Conservation (phyloP, 2,329 filamentous ascomycete genomes). For the Penicillium sp. region DNA sequence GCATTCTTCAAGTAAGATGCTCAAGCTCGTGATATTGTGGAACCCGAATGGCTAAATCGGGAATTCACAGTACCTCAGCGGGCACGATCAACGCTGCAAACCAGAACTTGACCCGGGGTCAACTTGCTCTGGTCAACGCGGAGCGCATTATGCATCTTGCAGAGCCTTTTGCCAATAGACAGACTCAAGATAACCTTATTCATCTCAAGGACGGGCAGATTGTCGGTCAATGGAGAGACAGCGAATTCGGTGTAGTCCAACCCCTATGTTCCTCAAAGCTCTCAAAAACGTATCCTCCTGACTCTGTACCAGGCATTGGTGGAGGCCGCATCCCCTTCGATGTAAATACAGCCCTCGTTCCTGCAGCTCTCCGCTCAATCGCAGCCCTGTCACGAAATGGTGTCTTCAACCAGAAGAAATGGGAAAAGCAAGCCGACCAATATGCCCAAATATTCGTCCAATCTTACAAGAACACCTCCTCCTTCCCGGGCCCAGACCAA, state of each 20-base stretch:
- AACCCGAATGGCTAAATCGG: too few relatives aligned
- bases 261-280: too few relatives aligned
- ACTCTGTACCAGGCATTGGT: conserved; percentile 50
- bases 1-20: conserved; percentile 35
- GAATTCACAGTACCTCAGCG: conserved; percentile 40
- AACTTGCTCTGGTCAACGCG: conserved; percentile 53
- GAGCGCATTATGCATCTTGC: conserved; percentile 59
- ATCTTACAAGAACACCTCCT: conserved; percentile 47
- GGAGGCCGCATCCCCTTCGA: conserved; percentile 64
- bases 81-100: conserved; percentile 54
- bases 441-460: conserved; percentile 57
- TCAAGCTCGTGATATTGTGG: not conserved
- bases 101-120: conserved; percentile 51
- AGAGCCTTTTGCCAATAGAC: conserved; percentile 53
- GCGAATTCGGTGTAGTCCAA: conserved; percentile 52
- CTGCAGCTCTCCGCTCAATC: conserved; percentile 60
- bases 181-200: conserved; percentile 55
- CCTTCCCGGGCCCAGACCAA: conserved; percentile 49
- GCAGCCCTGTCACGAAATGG: conserved; percentile 50
- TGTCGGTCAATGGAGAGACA: conserved; percentile 65
- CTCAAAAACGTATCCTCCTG: too few relatives aligned
- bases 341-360: conserved; percentile 62
- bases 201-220: conserved; percentile 54
- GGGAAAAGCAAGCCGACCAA: conserved; percentile 46
- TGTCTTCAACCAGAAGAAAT: conserved; percentile 53